These are phyloP conservation scores for Calonectria honghensis DNA, from an alignment of 2,329 filamentous ascomycete species.

Conservation along the genomic window DNA sequence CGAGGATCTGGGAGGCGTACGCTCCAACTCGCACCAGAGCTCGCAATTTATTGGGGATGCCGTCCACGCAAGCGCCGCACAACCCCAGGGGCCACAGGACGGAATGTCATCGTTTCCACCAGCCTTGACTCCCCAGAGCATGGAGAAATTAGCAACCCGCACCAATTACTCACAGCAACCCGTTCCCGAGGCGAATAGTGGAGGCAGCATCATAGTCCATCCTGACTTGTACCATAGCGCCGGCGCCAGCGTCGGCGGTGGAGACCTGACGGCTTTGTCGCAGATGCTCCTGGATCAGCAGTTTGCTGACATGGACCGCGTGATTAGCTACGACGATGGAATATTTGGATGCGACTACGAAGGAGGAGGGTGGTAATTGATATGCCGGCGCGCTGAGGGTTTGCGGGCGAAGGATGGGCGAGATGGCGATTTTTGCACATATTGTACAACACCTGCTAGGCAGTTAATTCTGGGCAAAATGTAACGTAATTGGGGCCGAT, in stretches of 20 bases:
- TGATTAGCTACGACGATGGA: constrained; percentile 29
- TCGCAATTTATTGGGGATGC: neutral
- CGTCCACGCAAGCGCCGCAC: neutral
- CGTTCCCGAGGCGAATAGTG: neutral
- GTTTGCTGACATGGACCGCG: constrained; percentile 27
- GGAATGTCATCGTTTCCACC: neutral
- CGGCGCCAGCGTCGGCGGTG: constrained; percentile 7
- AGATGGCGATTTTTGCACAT: neutral
- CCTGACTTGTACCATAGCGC: constrained; percentile 21
- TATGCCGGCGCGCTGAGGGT: neutral
- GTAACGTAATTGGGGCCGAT: constrained; percentile 22
- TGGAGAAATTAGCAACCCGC: neutral
- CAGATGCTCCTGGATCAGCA: constrained; percentile 33
- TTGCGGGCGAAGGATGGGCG: neutral
- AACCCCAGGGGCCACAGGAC: neutral
- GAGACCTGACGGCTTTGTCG: constrained; percentile 30
- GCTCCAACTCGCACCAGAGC: neutral
- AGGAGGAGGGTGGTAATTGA: constrained; percentile 27
- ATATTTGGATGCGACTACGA: constrained; percentile 28
- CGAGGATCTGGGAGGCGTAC: neutral
- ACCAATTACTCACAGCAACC: constrained; percentile 13
- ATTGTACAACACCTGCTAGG: constrained; percentile 13
- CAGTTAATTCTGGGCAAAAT: constrained; percentile 18
- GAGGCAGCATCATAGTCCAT: neutral
- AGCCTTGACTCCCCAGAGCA: constrained; percentile 7